Evolutionary conservation across 2,329 filamentous ascomycete genomes (phyloP), one percentile per base, ranked within the genome.

Genomic region (Venturia nashicola): DNA sequence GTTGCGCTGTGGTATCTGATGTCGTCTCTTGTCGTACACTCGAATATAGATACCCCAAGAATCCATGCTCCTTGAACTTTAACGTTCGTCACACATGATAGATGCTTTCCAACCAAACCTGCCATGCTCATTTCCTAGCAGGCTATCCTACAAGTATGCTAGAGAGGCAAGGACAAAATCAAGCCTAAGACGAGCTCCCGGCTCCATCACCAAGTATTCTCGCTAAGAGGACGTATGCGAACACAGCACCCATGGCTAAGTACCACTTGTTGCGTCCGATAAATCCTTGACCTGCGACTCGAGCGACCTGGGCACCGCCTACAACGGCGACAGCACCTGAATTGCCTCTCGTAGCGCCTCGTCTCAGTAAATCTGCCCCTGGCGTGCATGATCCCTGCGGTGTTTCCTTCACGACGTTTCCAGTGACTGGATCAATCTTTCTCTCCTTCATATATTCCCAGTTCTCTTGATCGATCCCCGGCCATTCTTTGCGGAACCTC

Each of bases 401-500:
- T 63, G 76, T 76, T 3, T 78, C 75, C 3, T 80, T 81, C n/a
- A 84, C 78, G 43, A 83, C 81, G 66, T 83, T 82, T 1, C 94
- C 94, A 0, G 90, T 96, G 11, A 79, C 78, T 6, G 83, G 77
- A 74, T 99, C 91, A 68, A 99, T 86, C 68, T 86, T 85, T 72
- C 90, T 85, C 71, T 91, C 86, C 72, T 85, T 85, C 81, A 99
- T 95, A 91, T 90, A 97, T 70, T 85, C 86, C 86, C 88, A 90
- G 73, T 99, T 99, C 78, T 94, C 90, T 67, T 83, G 79, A 72
- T 99, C 91, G 27, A 96, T 72, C 59, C 97, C 93, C 18, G 90
- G 86, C 91, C 92, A 99, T 76, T 97, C 91, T 12, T 83, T 80
- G 64, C 86, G 83, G 74, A 99, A 99, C 77, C 95, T 96, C 70